These are phyloP conservation scores for Leishmania gerbilli DNA, from an alignment of 208 protist genomes.

Conservation along the genomic window DNA sequence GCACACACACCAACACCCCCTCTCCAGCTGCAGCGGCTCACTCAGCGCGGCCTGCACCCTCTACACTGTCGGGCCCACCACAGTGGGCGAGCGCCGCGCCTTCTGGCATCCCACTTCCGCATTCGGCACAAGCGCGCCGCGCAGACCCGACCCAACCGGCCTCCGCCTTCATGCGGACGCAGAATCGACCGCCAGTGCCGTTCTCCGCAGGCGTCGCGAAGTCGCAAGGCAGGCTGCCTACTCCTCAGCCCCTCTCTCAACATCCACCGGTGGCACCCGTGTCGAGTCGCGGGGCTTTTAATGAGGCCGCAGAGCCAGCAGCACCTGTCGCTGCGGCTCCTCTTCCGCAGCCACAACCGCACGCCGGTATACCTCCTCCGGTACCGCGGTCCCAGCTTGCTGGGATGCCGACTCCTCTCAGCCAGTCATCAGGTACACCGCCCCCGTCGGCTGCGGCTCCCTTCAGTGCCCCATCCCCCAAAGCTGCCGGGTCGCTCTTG, in stretches of 20 bases:
- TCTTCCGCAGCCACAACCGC: neutral
- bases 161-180: neutral
- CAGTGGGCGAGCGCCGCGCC: neutral
- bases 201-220: neutral
- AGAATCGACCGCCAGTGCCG: neutral
- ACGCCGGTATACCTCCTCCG: neutral
- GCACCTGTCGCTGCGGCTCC: neutral
- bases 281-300: neutral
- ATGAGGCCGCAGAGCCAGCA: neutral
- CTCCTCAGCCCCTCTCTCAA: neutral
- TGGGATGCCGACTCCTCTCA: neutral
- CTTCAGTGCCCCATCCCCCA: neutral
- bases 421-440: neutral
- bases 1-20: neutral
- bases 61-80: neutral
- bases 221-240: neutral
- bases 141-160: conserved; percentile 1
- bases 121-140: conserved; percentile 6
- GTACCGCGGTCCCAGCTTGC: neutral
- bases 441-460: neutral
- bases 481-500: neutral
- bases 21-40: neutral
- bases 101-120: neutral
- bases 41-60: neutral
- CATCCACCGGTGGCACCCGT: neutral